Percentiles rank a stretch among this genome's conserved stretches.
Conservation (phyloP, 2,329 filamentous ascomycete species). For the Paecilomyces sp. region DNA sequence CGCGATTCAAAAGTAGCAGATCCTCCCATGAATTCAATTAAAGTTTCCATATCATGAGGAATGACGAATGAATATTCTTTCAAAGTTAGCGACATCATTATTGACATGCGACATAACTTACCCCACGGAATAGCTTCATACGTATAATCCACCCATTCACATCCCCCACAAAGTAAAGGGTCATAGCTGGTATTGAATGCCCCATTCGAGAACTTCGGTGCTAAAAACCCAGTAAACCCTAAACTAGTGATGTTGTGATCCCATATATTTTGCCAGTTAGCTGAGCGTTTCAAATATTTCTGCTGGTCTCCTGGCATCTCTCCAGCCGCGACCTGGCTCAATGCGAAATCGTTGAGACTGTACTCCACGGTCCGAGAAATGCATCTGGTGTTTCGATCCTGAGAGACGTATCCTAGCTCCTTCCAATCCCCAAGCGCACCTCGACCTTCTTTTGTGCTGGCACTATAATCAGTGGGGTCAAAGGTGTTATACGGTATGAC, state of each 20-base stretch:
- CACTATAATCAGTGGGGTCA: slow-evolving; percentile 45
- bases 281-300: slow-evolving; percentile 56
- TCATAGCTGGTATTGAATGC: slow-evolving; percentile 42
- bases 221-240: slow-evolving; percentile 50
- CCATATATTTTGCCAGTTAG: slow-evolving; percentile 69
- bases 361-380: slow-evolving; percentile 63
- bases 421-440: slow-evolving; percentile 65
- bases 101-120: slow-evolving; percentile 7
- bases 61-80: slow-evolving; percentile 58
- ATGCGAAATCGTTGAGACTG: slow-evolving; percentile 57
- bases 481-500: slow-evolving; percentile 55
- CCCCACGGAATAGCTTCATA: slow-evolving; percentile 57
- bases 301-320: slow-evolving; percentile 42
- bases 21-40: slow-evolving; percentile 51
- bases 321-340: slow-evolving; percentile 45
- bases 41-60: slow-evolving; percentile 54
- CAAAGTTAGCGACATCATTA: no score
- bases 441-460: slow-evolving; percentile 61
- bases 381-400: slow-evolving; percentile 50
- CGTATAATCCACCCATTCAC: slow-evolving; percentile 57
- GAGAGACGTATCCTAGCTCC: slow-evolving; percentile 56
- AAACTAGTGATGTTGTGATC: slow-evolving; percentile 51
- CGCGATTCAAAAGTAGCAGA: slow-evolving; percentile 47
- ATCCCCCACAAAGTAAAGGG: slow-evolving; percentile 53
- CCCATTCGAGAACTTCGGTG: slow-evolving; percentile 47